phyloP scores from a whole-genome alignment of 768 basidiomycete species.

The Ramaria sp. region DNA sequence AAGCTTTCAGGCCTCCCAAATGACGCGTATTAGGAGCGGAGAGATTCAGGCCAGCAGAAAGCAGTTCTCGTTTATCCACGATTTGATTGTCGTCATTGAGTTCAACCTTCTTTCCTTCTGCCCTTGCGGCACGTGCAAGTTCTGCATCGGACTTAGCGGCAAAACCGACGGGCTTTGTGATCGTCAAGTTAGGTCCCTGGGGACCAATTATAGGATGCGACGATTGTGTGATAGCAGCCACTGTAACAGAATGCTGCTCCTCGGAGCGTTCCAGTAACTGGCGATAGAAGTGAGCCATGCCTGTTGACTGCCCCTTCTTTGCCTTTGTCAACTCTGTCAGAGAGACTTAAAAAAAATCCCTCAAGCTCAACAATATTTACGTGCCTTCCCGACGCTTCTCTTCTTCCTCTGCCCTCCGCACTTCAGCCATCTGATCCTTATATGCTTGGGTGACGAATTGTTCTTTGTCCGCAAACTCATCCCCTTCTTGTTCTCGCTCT shows the following conservation, averaged over 20 bases:
- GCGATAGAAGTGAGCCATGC: constrained; percentile 81
- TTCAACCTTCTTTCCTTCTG: constrained; percentile 77
- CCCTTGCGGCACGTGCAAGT: constrained; percentile 56
- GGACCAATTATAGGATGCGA: constrained; percentile 37
- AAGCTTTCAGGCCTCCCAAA: constrained; percentile 29
- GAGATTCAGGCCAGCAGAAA: constrained; percentile 88
- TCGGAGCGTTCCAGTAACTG: constrained; percentile 71
- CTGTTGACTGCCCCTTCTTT: constrained; percentile 48
- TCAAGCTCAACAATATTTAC: not conserved
- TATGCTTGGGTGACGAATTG: constrained; percentile 97
- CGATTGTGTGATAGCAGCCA: constrained; percentile 49
- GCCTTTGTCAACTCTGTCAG: constrained; percentile 42
- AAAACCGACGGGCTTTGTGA: constrained; percentile 60
- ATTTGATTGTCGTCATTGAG: constrained; percentile 97
- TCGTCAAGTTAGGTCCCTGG: constrained; percentile 51
- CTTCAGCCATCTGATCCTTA: constrained; percentile 91
- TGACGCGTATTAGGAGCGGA: constrained; percentile 71
- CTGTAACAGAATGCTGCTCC: constrained; percentile 74
- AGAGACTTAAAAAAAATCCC: not conserved
- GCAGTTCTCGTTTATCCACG: constrained; percentile 86
- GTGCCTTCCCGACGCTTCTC: constrained; percentile 81
- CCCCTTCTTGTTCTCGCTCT: constrained; percentile 88
- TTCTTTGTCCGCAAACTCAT: constrained; percentile 89
- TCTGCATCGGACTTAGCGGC: constrained; percentile 59
- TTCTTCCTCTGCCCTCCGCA: constrained; percentile 85